Base-by-base conservation (phyloP, 176 grass and related monocot genomes). In the Lolium multiflorum region DNA sequence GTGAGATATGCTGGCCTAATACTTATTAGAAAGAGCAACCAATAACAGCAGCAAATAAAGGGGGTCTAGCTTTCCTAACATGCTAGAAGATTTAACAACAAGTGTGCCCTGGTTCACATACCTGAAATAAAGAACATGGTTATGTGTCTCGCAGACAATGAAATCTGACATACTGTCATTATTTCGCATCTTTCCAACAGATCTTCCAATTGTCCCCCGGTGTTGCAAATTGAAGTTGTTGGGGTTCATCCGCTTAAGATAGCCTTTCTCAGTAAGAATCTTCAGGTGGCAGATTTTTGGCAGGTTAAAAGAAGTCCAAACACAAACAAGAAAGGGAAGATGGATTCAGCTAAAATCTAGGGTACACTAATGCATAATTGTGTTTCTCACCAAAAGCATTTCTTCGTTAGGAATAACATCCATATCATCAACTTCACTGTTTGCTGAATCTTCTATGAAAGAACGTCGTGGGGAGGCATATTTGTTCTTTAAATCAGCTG, bases 101-200 rank as follows among this genome's bases (percentile, higher is more conserved):
- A 55, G 80, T 77, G 35, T 25, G 7, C 22, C 51, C 59, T 37
- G 25, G 46, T 62, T 71, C 47, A 83, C 73, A 77, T 91, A 98
- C 97, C 97, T 98, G 90, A 98, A 98, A 89, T 94, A 98, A 80
- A 98, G 93, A 80, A 98, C 76, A 65, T 98, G 90, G 74, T 98
- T 93, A 22, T 98, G 96, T 14, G 73, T 91, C 82, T 96, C 93
- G 76, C 96, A 98, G 59, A 92, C 96, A 80, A 98, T 94, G 84
- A 98, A 98, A 75, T 98, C 97, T 56, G 97, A 95, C 28, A 81
- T 86, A n/a, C 31, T 89, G 81, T 98, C 97, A 61, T 98, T 98
- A 39, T 94, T 57, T 82, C 97, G 88, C 97, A 98, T 98, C 83
- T 92, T 98, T 85, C 97, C 97, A 89, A 94, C 97, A 88, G 97